Evolutionary conservation across 768 basidiomycete genomes (phyloP), one percentile per base, ranked within the genome.

Genomic region (Boletellus ananas): DNA sequence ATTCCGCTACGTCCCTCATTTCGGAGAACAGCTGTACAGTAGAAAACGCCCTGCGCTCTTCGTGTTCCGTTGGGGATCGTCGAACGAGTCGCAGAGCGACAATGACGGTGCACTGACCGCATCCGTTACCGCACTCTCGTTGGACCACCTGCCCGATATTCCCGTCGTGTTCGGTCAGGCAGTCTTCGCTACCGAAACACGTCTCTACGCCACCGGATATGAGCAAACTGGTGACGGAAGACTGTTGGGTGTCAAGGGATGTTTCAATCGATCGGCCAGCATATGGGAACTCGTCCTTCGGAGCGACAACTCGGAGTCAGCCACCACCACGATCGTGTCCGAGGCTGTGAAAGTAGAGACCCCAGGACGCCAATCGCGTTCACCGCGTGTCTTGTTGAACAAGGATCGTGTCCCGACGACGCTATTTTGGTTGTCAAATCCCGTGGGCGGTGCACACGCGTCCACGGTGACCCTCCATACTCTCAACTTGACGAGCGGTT

Each of bases 1-100:
- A 47, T 86, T 81, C 54, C 67, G 72, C 21, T 88, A 76, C 61
- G 69, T 58, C 1, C 84, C 85, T 5, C 72, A 77, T 39, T 80
- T 85, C 51, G 87, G 87, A 0, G 87, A 90, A 64, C 74, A 75
- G 6, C 60, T 84, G n/a, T 61, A 63, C 4, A 77, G 75, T 4
- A 81, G 76, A 60, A 77, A 73, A 50, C 66, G 70, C 4, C 82
- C 87, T 1, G 68, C 69, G 0, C 63, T 80, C 7, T 88, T 82
- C 58, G 43, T 87, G 12, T 72, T 83, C 43, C 68, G 68, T 10
- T 84, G 81, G 78, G 56, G 68, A 12, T 45, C 62, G 4, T 38
- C 40, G 13, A 21, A 35, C 18, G 38, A 34, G 12, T 35, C 34
- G 13, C 50, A 48, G 7, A 34, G 14, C 34, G 16, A 47, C 57